Evolutionary conservation across 2,329 filamentous ascomycete species (phyloP).

Genomic region (Aspergillus luchuensis): DNA sequence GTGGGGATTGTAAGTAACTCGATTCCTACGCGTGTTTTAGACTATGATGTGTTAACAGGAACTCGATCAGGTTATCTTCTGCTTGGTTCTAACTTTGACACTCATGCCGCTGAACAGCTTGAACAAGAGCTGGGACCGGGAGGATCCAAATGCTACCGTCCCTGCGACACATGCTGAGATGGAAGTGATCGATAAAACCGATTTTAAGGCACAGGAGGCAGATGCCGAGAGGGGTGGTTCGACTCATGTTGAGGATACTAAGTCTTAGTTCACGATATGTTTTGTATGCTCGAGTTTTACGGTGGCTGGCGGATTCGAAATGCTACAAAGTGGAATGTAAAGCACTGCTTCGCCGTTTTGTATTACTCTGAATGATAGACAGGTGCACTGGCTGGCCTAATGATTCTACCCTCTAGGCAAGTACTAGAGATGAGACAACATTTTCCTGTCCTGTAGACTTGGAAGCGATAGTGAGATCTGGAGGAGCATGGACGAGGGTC

Average conservation of each 20-base stretch:
- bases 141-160: not conserved
- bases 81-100: not conserved
- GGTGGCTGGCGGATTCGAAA: too few species aligned
- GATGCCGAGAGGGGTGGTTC: not conserved
- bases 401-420: too few species aligned
- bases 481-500: too few species aligned
- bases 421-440: too few species aligned
- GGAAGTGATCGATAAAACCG: not conserved
- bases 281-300: not conserved
- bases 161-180: not conserved
- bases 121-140: not conserved
- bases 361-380: too few species aligned
- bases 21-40: fast-evolving
- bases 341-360: too few species aligned
- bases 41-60: not conserved
- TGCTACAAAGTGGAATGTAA: too few species aligned
- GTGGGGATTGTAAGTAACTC: not conserved
- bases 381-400: too few species aligned
- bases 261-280: not conserved
- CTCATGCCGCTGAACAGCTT: not conserved
- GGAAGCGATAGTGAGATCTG: too few species aligned
- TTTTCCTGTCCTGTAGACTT: too few species aligned
- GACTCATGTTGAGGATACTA: not conserved
- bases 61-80: not conserved
- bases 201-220: not conserved